Evolutionary conservation across 2,329 filamentous ascomycete species (phyloP).

Genomic region (Xylaria sp.): DNA sequence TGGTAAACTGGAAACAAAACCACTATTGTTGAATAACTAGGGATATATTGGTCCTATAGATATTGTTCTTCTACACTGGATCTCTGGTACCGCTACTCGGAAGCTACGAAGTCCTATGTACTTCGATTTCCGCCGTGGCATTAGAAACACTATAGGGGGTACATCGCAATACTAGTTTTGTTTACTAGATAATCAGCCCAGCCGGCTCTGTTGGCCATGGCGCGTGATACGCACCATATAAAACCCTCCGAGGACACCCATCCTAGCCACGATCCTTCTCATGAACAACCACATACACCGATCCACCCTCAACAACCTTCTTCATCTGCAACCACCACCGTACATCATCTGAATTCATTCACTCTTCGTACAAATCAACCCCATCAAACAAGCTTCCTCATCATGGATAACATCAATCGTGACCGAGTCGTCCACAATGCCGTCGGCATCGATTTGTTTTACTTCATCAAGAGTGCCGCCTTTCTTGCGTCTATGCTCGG

Average conservation of each 20-base stretch:
- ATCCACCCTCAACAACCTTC: background rate
- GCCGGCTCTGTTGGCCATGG: conserved; percentile 21
- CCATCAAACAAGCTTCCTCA: conserved; percentile 35
- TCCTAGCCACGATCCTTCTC: conserved; percentile 13
- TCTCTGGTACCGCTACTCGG: background rate
- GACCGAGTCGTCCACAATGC: conserved; percentile 22
- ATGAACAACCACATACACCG: background rate
- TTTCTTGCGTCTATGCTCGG: background rate
- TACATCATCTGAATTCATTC: background rate
- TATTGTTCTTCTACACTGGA: background rate
- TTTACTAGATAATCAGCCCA: background rate
- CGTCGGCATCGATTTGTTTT: conserved; percentile 19
- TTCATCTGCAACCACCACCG: background rate
- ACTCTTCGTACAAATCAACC: conserved; percentile 24
- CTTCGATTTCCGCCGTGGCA: background rate
- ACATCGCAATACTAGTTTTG: conserved; percentile 2
- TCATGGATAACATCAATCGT: conserved; percentile 37
- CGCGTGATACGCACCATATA: conserved; percentile 2
- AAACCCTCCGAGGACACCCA: background rate
- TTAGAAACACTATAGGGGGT: background rate
- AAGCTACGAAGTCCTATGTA: conserved; percentile 1
- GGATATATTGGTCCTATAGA: background rate
- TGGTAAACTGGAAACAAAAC: background rate
- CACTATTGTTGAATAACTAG: too few species aligned
- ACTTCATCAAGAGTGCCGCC: conserved; percentile 15